Evolutionary conservation across 176 grass and related monocot genomes (phyloP).

Genomic region (Lolium rigidum): DNA sequence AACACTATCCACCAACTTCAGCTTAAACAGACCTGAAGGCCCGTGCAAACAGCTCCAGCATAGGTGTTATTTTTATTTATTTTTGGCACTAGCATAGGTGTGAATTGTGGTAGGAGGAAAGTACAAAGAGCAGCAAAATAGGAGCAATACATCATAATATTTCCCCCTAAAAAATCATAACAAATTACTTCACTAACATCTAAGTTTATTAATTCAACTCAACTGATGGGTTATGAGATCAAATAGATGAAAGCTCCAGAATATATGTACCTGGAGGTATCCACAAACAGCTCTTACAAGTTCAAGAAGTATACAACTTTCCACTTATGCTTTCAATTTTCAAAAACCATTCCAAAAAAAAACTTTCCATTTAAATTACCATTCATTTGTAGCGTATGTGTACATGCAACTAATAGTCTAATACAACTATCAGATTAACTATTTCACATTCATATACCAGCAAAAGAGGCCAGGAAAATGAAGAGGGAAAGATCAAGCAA

Average conservation of each 20-base stretch:
- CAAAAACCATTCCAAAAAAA: background rate
- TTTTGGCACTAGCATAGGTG: background rate
- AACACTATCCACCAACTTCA: slow-evolving; percentile 14
- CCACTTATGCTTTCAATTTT: background rate
- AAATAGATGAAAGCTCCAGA: slow-evolving; percentile 27
- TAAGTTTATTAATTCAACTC: slow-evolving; percentile 25
- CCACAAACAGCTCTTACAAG: slow-evolving; percentile 17
- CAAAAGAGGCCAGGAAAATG: background rate
- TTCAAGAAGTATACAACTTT: slow-evolving; percentile 18
- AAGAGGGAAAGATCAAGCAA: slow-evolving; percentile 18
- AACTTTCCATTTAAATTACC: slow-evolving; percentile 9
- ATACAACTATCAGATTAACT: background rate
- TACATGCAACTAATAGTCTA: slow-evolving; percentile 11
- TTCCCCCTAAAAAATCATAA: slow-evolving; percentile 9
- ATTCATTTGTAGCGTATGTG: slow-evolving; percentile 4
- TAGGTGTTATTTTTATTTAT: background rate
- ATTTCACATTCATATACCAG: slow-evolving; percentile 4
- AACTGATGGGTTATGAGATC: slow-evolving; percentile 31
- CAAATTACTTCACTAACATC: background rate
- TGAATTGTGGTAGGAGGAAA: background rate
- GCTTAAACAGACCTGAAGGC: slow-evolving; percentile 15
- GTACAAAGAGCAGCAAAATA: slow-evolving; percentile 14
- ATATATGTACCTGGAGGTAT: background rate
- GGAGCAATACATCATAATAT: slow-evolving; percentile 1
- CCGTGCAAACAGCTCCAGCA: background rate